These are phyloP conservation scores for Leucaena leucocephala DNA, from an alignment of 306 rosid genomes.

Conservation along the genomic window DNA sequence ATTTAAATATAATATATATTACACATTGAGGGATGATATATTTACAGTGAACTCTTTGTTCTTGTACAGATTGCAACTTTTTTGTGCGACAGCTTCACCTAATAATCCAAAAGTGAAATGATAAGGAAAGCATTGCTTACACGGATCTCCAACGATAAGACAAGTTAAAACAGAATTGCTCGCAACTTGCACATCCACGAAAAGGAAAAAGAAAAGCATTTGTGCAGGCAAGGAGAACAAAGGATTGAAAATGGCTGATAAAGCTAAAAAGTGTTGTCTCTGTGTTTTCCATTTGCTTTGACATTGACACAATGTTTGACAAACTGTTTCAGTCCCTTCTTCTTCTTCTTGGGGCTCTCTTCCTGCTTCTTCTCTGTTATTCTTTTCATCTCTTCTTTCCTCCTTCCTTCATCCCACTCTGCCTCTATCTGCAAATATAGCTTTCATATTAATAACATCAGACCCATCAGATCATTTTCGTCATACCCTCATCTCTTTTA, in stretches of 20 bases:
- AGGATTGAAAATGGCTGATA: neutral
- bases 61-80: too few relatives aligned
- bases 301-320: constrained; percentile 52
- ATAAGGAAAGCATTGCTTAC: neutral
- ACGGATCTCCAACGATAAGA: neutral
- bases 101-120: neutral
- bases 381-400: constrained; percentile 22
- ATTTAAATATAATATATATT: too few relatives aligned
- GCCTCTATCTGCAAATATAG: constrained; percentile 66
- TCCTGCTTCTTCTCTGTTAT: neutral
- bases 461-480: constrained; percentile 1
- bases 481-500: neutral
- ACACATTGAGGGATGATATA: too few relatives aligned
- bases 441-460: constrained; percentile 30
- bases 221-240: neutral
- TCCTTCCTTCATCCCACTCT: constrained; percentile 36
- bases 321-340: constrained; percentile 56
- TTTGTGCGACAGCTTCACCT: neutral
- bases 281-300: constrained; percentile 33
- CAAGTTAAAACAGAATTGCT: neutral
- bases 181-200: neutral
- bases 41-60: too few relatives aligned
- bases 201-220: neutral
- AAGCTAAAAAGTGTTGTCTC: neutral
- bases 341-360: constrained; percentile 40